Conservation (phyloP, 345 rosid species). For the Stellera chamaejasme region DNA sequence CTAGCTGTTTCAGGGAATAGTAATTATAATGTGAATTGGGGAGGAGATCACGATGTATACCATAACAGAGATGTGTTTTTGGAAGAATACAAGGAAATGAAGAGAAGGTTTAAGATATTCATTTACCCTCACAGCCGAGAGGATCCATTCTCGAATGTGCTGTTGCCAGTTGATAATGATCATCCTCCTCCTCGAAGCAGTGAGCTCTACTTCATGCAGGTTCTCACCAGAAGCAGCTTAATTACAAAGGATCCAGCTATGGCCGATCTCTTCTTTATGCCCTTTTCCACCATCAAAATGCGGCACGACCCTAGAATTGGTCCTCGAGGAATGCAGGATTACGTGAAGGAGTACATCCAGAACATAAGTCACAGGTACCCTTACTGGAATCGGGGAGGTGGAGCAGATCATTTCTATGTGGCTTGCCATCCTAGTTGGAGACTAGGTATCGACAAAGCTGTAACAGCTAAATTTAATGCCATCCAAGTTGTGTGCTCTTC, state of each 20-base stretch:
- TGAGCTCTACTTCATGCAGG: slow-evolving; percentile 48
- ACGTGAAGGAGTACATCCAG: slow-evolving; percentile 26
- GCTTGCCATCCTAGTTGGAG: slow-evolving; percentile 49
- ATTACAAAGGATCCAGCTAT: slow-evolving; percentile 31
- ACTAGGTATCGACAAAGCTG: slow-evolving; percentile 33
- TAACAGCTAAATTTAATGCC: slow-evolving; percentile 30
- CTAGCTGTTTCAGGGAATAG: slow-evolving; percentile 17
- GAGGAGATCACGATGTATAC: slow-evolving; percentile 20
- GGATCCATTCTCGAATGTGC: slow-evolving; percentile 34
- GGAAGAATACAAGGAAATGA: slow-evolving; percentile 42
- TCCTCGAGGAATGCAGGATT: slow-evolving; percentile 27
- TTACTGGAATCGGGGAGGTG: slow-evolving; percentile 43
- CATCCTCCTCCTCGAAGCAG: slow-evolving; percentile 10
- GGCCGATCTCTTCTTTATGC: slow-evolving; percentile 49
- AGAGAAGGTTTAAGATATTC: slow-evolving; percentile 42
- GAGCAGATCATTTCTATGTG: slow-evolving; percentile 52
- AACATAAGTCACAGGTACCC: slow-evolving; percentile 39
- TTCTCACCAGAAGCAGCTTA: slow-evolving; percentile 39
- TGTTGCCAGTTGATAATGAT: slow-evolving; percentile 27
- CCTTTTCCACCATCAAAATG: slow-evolving; percentile 44
- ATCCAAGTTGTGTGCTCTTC: slow-evolving; percentile 56
- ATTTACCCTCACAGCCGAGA: slow-evolving; percentile 39
- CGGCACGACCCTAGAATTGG: slow-evolving; percentile 36
- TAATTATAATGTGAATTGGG: slow-evolving; percentile 7
- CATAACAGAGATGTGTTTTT: slow-evolving; percentile 31